Percentiles rank a stretch among this genome's conserved stretches.
Evolutionary conservation across 1,284 basidiomycete genomes (phyloP).

Genomic region (Moesziomyces sp.): DNA sequence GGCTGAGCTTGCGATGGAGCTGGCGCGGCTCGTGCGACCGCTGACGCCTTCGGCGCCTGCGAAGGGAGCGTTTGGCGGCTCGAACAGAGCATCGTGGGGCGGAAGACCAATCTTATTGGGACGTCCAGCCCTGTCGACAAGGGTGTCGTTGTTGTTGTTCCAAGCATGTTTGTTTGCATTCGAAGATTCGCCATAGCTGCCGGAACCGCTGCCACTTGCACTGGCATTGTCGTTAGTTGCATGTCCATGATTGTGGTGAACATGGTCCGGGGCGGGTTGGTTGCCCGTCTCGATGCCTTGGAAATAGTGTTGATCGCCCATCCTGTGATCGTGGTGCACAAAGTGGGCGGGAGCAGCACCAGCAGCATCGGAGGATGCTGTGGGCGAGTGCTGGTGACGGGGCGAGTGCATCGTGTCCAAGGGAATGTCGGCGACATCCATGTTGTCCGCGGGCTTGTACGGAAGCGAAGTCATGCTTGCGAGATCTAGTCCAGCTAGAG

Average conservation of each 20-base stretch:
- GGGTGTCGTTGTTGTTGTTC: slow-evolving; percentile 34
- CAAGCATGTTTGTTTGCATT: slow-evolving; percentile 32
- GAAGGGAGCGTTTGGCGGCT: slow-evolving; percentile 44
- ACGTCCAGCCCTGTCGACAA: slow-evolving; percentile 32
- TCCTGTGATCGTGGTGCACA: slow-evolving; percentile 33
- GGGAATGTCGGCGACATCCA: slow-evolving; percentile 48
- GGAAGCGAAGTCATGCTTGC: slow-evolving; percentile 49
- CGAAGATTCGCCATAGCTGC: slow-evolving; percentile 28
- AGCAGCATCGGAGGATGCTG: slow-evolving; percentile 10
- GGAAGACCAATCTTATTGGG: slow-evolving; percentile 35
- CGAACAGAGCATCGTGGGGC: slow-evolving; percentile 19
- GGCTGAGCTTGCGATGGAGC: slow-evolving; percentile 48
- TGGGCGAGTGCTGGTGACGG: slow-evolving; percentile 8
- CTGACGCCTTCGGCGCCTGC: slow-evolving; percentile 20
- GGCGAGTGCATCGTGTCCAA: slow-evolving; percentile 36
- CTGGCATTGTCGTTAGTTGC: slow-evolving; percentile 15
- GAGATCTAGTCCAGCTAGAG: neutral
- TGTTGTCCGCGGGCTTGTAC: slow-evolving; percentile 32
- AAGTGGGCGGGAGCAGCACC: slow-evolving; percentile 48
- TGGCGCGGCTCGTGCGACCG: slow-evolving; percentile 27
- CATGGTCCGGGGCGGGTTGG: slow-evolving; percentile 21
- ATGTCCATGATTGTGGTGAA: neutral
- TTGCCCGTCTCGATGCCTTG: slow-evolving; percentile 46
- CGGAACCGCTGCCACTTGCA: slow-evolving; percentile 31
- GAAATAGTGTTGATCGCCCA: slow-evolving; percentile 44